Percentiles rank a stretch among this genome's conserved stretches.
Conservation (phyloP, 768 basidiomycete species). For the Amanita fuliginea region DNA sequence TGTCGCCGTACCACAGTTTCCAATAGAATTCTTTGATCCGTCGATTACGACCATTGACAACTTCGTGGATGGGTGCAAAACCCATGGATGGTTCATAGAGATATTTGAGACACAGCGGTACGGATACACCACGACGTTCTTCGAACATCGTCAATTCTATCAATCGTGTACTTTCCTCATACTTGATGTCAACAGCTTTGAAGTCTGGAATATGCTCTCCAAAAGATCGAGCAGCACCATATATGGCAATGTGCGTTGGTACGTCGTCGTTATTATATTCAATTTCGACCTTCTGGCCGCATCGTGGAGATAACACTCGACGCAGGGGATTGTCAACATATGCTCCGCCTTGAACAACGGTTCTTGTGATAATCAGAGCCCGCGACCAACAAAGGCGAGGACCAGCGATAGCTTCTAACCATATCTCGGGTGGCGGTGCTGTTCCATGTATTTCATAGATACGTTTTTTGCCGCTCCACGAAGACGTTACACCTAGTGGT, state of each 20-base stretch:
- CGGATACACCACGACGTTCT: slow-evolving; percentile 63
- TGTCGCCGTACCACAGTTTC: slow-evolving; percentile 94
- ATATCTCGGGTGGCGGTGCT: slow-evolving; percentile 52
- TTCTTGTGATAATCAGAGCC: slow-evolving; percentile 72
- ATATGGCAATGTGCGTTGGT: slow-evolving; percentile 53
- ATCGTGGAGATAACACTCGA: slow-evolving; percentile 76
- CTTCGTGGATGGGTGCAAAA: slow-evolving; percentile 88
- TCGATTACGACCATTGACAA: slow-evolving; percentile 70
- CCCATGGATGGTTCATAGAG: slow-evolving; percentile 81
- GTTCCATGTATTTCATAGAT: slow-evolving; percentile 38
- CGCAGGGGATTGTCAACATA: slow-evolving; percentile 87
- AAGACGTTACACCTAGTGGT: slow-evolving; percentile 27
- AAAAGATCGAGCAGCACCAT: slow-evolving; percentile 71
- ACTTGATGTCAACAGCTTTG: slow-evolving; percentile 75
- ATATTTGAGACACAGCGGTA: slow-evolving; percentile 79
- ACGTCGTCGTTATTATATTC: slow-evolving; percentile 27
- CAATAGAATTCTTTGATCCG: slow-evolving; percentile 98
- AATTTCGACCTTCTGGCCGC: slow-evolving; percentile 69
- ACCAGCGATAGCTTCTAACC: slow-evolving; percentile 83
- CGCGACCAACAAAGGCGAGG: slow-evolving; percentile 76
- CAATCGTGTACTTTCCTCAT: slow-evolving; percentile 32
- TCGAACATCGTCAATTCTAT: slow-evolving; percentile 76
- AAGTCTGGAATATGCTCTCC: slow-evolving; percentile 64
- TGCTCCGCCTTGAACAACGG: slow-evolving; percentile 75
- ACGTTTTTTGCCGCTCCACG: slow-evolving; percentile 31